Conservation (phyloP, 2,329 filamentous ascomycete genomes). For the Aulographum hederae region DNA sequence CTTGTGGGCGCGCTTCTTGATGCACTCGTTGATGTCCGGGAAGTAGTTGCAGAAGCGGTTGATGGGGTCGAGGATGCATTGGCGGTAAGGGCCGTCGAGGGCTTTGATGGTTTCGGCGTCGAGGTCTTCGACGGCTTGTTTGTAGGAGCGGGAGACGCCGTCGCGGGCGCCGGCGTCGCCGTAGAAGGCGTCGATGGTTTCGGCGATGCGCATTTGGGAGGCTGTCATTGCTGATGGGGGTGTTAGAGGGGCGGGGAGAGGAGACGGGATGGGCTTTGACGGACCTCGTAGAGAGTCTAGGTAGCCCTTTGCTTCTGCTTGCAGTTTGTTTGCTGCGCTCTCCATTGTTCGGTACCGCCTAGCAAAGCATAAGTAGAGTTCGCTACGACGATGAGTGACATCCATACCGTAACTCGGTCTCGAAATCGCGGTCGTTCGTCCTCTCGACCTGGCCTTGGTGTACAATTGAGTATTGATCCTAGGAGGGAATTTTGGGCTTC, state of each 20-base stretch:
- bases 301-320: conserved; percentile 97
- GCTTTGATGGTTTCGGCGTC: conserved; percentile 98
- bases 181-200: conserved; percentile 98
- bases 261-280: conserved; percentile 5
- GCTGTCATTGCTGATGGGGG: conserved; percentile 73
- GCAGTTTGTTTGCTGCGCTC: conserved; percentile 72
- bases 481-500: conserved; percentile 2
- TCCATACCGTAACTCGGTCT: conserved; percentile 73
- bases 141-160: conserved; percentile 91
- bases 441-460: conserved; percentile 80
- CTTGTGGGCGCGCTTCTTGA: conserved; percentile 98
- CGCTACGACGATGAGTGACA: background rate
- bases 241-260: background rate
- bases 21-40: conserved; percentile 96
- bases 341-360: conserved; percentile 97
- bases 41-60: conserved; percentile 95
- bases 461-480: background rate
- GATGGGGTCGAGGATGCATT: conserved; percentile 72
- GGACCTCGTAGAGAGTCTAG: conserved; percentile 80
- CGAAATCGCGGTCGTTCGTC: conserved; percentile 96
- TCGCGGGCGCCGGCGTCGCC: conserved; percentile 89
- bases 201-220: conserved; percentile 96
- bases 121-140: conserved; percentile 92
- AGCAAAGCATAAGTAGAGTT: no score
- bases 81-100: conserved; percentile 81